Conservation (phyloP, 352 stramenopile genomes). For the Globisporangium takayamanum region DNA sequence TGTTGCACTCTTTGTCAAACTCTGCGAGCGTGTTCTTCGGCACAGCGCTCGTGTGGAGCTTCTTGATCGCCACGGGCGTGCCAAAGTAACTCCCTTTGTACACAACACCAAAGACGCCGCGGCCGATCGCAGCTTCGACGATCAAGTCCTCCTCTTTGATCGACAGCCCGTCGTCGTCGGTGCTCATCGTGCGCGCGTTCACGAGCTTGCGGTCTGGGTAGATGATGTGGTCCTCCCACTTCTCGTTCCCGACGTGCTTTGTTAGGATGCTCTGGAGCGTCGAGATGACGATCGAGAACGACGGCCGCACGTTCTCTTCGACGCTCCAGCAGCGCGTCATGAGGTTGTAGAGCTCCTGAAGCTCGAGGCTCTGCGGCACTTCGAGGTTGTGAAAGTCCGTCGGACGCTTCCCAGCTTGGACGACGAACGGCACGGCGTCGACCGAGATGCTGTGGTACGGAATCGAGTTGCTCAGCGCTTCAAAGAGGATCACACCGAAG, state of each 20-base stretch:
- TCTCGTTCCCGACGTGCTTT: slow-evolving; percentile 65
- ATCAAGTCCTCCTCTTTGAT: slow-evolving; percentile 77
- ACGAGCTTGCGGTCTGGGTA: slow-evolving; percentile 76
- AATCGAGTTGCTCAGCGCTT: slow-evolving; percentile 52
- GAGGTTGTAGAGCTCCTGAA: slow-evolving; percentile 61
- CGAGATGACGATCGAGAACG: slow-evolving; percentile 81
- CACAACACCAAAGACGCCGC: slow-evolving; percentile 74
- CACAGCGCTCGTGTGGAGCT: slow-evolving; percentile 69
- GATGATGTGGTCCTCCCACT: slow-evolving; percentile 82
- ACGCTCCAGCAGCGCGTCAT: slow-evolving; percentile 79
- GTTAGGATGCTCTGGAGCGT: slow-evolving; percentile 59
- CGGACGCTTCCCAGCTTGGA: slow-evolving; percentile 69
- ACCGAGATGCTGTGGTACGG: slow-evolving; percentile 76
- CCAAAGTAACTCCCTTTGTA: slow-evolving; percentile 85
- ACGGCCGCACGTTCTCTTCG: slow-evolving; percentile 58
- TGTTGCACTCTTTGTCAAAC: slow-evolving; percentile 81
- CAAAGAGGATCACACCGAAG: slow-evolving; percentile 81
- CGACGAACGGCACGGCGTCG: slow-evolving; percentile 77
- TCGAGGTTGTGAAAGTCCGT: slow-evolving; percentile 70
- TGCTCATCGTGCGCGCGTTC: slow-evolving; percentile 31
- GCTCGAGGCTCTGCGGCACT: slow-evolving; percentile 31
- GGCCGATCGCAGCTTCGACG: slow-evolving; percentile 60
- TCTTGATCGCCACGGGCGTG: slow-evolving; percentile 79
- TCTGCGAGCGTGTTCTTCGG: slow-evolving; percentile 77
- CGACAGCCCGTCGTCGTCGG: slow-evolving; percentile 60